Evolutionary conservation across 257 asterid genomes (phyloP).

Genomic region (Nicotiana paniculata): DNA sequence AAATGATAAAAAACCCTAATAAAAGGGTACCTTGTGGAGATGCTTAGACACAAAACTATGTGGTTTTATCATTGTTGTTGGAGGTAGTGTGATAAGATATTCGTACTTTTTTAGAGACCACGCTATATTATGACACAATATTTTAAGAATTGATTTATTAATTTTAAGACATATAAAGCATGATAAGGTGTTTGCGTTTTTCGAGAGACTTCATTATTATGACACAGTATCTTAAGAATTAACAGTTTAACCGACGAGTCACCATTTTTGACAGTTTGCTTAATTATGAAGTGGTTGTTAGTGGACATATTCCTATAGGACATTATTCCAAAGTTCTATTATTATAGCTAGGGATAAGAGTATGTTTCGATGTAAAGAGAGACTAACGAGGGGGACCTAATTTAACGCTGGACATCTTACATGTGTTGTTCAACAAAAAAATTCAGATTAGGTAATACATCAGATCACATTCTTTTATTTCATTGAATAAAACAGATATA

Average conservation of each 20-base stretch:
- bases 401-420: neutral
- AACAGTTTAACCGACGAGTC: rapidly evolving
- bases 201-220: neutral
- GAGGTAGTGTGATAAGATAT: too few species aligned
- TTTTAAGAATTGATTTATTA: neutral
- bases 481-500: too few species aligned
- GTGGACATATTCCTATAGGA: neutral
- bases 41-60: too few species aligned
- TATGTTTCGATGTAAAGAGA: neutral
- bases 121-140: neutral
- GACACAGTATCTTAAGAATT: neutral
- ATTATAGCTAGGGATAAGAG: neutral
- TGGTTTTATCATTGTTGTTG: too few species aligned
- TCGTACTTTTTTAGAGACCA: neutral
- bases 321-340: neutral
- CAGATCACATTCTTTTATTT: too few species aligned
- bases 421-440: neutral
- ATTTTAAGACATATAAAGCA: neutral
- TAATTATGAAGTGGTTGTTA: neutral
- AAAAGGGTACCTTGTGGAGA: too few species aligned
- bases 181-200: neutral
- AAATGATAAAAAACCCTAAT: too few species aligned
- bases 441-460: neutral
- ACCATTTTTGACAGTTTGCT: neutral
- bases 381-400: neutral